phyloP scores from a whole-genome alignment of 2,329 filamentous ascomycete species.

The Ceratocystis harringtonii region DNA sequence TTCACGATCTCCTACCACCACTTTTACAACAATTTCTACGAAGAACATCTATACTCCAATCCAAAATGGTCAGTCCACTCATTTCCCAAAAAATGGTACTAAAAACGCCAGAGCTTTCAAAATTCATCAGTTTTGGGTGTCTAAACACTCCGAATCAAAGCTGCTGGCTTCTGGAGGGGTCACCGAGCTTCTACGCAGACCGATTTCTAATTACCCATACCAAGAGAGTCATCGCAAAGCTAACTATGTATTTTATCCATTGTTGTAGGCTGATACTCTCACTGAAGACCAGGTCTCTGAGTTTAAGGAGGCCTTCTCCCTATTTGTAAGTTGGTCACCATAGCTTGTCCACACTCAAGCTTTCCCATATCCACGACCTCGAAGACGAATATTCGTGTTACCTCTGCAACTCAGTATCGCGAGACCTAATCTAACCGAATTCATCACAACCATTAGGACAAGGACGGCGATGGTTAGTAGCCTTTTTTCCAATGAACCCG shows the following conservation, averaged over 20 bases:
- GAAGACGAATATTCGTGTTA: background rate
- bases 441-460: conserved; percentile 43
- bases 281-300: conserved; percentile 99
- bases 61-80: conserved; percentile 15
- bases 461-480: conserved; percentile 77
- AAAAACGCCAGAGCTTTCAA: background rate
- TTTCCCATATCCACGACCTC: background rate
- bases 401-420: background rate
- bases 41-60: background rate
- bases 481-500: background rate
- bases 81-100: background rate
- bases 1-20: background rate
- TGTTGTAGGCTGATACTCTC: conserved; percentile 75
- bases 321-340: conserved; percentile 62
- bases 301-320: conserved; percentile 99
- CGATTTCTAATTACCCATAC: conserved; percentile 7
- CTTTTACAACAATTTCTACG: background rate
- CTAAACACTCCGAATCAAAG: background rate
- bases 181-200: background rate
- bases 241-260: background rate
- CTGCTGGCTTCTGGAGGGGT: background rate
- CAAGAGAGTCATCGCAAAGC: background rate
- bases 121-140: background rate
- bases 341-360: background rate
- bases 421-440: conserved; percentile 20